Conservation (phyloP, 805 yeast species). For the Pichia paraexigua region DNA sequence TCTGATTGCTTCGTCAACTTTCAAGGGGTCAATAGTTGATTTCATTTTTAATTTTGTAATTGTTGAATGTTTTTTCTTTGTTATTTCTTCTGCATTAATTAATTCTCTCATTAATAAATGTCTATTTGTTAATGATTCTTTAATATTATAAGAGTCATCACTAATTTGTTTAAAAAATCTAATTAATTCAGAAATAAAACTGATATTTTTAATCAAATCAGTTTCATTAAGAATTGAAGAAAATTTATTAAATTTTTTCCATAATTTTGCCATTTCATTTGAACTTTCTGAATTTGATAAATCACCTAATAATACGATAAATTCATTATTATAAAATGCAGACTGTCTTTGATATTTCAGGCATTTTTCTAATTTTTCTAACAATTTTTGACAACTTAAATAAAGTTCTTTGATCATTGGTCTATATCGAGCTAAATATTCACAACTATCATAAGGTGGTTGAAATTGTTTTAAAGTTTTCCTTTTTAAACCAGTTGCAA, state of each 20-base stretch:
- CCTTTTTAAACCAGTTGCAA: slow-evolving; percentile 80
- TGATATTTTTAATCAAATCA: slow-evolving; percentile 60
- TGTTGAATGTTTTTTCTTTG: slow-evolving; percentile 59
- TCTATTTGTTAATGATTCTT: slow-evolving; percentile 88
- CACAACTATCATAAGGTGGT: slow-evolving; percentile 84
- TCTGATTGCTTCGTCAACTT: slow-evolving; percentile 83
- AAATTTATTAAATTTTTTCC: slow-evolving; percentile 70
- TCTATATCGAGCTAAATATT: slow-evolving; percentile 74
- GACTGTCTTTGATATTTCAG: slow-evolving; percentile 51
- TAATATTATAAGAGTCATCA: slow-evolving; percentile 76
- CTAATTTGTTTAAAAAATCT: slow-evolving; percentile 62
- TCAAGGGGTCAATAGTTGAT: slow-evolving; percentile 72
- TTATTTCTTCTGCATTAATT: slow-evolving; percentile 64
- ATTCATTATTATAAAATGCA: slow-evolving; percentile 38
- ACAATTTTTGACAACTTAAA: slow-evolving; percentile 47
- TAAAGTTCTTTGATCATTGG: slow-evolving; percentile 79
- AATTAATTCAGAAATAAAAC: slow-evolving; percentile 65
- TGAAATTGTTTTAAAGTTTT: slow-evolving; percentile 87
- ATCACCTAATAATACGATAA: slow-evolving; percentile 33
- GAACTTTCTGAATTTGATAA: slow-evolving; percentile 36
- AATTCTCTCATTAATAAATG: slow-evolving; percentile 89
- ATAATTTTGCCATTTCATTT: slow-evolving; percentile 70
- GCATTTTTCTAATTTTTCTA: slow-evolving; percentile 43
- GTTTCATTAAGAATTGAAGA: slow-evolving; percentile 67
- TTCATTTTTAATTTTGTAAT: slow-evolving; percentile 67